Evolutionary conservation across 305 asterid genomes (phyloP).

Genomic region (Fraxinus nigra): DNA sequence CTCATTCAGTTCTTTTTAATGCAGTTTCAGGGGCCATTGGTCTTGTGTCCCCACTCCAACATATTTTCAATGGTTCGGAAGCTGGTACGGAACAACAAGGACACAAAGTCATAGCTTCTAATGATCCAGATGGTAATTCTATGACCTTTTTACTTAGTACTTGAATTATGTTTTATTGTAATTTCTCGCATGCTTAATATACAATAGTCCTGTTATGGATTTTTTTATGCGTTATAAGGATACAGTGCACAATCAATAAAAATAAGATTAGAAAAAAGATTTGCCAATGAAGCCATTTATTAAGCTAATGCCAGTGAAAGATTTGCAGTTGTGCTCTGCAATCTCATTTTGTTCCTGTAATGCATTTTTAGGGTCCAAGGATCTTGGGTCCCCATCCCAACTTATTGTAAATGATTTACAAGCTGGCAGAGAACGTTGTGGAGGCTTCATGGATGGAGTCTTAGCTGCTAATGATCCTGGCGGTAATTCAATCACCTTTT

Average conservation of each 20-base stretch:
- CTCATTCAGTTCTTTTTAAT: background rate
- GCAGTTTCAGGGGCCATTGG: background rate
- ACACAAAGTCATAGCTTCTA: background rate
- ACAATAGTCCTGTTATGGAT: background rate
- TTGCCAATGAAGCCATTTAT: background rate
- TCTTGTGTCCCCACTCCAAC: background rate
- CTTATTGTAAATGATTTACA: constrained; percentile 22
- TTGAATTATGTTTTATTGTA: background rate
- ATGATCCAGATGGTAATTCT: background rate
- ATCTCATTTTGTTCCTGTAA: background rate
- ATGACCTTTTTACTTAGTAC: background rate
- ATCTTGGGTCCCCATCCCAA: constrained; percentile 24
- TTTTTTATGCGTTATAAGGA: background rate
- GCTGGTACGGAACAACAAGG: background rate
- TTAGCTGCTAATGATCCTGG: constrained; percentile 24
- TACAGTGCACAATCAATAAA: background rate
- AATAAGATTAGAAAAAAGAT: background rate
- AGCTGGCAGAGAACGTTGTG: constrained; percentile 25
- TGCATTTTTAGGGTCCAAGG: constrained; percentile 34
- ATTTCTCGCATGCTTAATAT: background rate
- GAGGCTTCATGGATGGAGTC: constrained; percentile 17
- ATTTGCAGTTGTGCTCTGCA: background rate
- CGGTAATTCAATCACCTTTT: constrained; percentile 31
- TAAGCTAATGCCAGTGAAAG: background rate
- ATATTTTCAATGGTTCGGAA: background rate